Evolutionary conservation across 2,329 filamentous ascomycete genomes (phyloP).

Genomic region (Fusarium mangiferae): DNA sequence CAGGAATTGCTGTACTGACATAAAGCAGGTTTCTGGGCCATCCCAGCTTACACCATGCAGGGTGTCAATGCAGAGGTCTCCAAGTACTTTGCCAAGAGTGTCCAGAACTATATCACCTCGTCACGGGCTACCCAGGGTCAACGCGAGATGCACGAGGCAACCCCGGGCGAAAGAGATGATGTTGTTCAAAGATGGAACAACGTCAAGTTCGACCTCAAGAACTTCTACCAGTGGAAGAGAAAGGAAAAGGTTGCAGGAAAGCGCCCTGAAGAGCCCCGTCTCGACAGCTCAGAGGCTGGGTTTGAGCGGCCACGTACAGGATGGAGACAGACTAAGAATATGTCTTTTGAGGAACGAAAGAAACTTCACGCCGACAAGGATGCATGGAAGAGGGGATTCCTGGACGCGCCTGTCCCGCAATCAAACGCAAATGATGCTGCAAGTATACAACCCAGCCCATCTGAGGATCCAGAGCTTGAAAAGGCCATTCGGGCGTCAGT

Average conservation of each 20-base stretch:
- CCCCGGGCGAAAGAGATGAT: slow-evolving; percentile 68
- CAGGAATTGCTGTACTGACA: background rate
- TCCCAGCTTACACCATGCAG: slow-evolving; percentile 86
- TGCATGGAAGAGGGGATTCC: slow-evolving; percentile 49
- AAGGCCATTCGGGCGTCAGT: slow-evolving; percentile 77
- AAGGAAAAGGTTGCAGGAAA: slow-evolving; percentile 55
- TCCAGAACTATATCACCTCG: slow-evolving; percentile 82
- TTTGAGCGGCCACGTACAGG: slow-evolving; percentile 53
- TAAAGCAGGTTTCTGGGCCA: slow-evolving; percentile 65
- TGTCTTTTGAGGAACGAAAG: slow-evolving; percentile 63
- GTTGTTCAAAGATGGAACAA: slow-evolving; percentile 74
- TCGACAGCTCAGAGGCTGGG: slow-evolving; percentile 25
- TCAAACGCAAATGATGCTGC: slow-evolving; percentile 24
- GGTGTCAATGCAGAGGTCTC: slow-evolving; percentile 82
- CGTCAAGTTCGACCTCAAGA: slow-evolving; percentile 68
- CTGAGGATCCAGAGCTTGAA: slow-evolving; percentile 72
- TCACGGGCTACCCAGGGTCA: slow-evolving; percentile 81
- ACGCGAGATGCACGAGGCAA: slow-evolving; percentile 68
- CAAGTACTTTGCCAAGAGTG: slow-evolving; percentile 74
- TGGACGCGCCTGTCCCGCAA: slow-evolving; percentile 27
- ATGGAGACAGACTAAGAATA: slow-evolving; percentile 60
- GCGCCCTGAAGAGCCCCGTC: slow-evolving; percentile 36
- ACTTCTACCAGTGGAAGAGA: slow-evolving; percentile 64
- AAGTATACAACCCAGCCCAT: slow-evolving; percentile 16
- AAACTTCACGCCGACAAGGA: slow-evolving; percentile 61